phyloP scores from a whole-genome alignment of 2,329 filamentous ascomycete species.

The Chaetothyriales sp. region DNA sequence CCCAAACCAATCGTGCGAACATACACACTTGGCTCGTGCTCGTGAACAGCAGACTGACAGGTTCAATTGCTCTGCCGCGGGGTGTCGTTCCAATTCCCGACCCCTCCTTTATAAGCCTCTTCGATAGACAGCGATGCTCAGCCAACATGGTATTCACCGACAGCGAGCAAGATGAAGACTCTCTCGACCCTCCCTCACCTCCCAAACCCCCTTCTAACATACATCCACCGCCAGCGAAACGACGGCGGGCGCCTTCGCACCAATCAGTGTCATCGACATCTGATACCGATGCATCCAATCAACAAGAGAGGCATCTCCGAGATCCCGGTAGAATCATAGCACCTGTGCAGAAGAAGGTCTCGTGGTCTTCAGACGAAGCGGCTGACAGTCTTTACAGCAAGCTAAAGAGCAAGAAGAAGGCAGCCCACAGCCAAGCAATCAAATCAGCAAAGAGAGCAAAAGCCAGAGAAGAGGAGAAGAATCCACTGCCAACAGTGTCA shows the following conservation, averaged over 20 bases:
- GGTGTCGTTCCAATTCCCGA: neutral
- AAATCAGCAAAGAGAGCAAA: conserved; percentile 36
- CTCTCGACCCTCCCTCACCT: conserved; percentile 5
- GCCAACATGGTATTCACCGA: conserved; percentile 10
- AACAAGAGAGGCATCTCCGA: neutral
- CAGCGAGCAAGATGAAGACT: conserved; percentile 13
- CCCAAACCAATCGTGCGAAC: too few relatives aligned
- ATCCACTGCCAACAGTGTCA: conserved; percentile 22
- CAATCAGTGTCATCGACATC: neutral
- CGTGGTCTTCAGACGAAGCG: neutral
- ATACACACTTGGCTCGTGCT: too few relatives aligned
- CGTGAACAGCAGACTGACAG: too few relatives aligned
- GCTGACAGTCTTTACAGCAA: conserved; percentile 35
- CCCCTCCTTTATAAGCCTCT: neutral
- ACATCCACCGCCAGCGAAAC: neutral
- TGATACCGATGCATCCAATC: neutral
- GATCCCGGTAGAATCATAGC: neutral
- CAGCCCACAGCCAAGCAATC: conserved; percentile 39
- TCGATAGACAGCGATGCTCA: neutral
- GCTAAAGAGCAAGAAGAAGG: conserved; percentile 48
- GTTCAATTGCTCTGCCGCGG: too few relatives aligned
- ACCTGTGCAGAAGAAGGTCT: conserved; percentile 1
- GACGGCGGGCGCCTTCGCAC: neutral
- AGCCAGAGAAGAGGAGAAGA: conserved; percentile 30
- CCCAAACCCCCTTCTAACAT: conserved; percentile 1